These are phyloP conservation scores for Coniochaeta hoffmannii DNA, from an alignment of 2,329 filamentous ascomycete genomes.

Conservation along the genomic window DNA sequence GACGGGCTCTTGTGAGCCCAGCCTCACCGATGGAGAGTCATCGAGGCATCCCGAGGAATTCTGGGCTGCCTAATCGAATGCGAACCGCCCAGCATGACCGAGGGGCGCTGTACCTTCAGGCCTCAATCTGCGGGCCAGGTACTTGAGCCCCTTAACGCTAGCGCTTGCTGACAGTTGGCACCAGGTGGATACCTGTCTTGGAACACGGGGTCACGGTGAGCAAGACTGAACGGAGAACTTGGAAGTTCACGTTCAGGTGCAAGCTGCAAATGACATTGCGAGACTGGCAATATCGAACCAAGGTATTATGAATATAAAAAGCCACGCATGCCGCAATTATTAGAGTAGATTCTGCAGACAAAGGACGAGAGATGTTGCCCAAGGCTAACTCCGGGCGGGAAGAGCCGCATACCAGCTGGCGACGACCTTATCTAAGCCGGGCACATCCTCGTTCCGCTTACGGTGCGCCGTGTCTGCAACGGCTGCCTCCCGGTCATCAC, in stretches of 20 bases:
- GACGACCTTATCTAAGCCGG: neutral
- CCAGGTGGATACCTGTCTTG: neutral
- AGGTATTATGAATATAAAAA: neutral
- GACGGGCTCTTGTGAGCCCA: constrained; percentile 33
- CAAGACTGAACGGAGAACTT: neutral
- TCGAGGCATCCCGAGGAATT: neutral
- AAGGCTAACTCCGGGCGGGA: neutral
- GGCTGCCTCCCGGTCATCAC: too few relatives aligned
- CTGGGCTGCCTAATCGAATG: neutral
- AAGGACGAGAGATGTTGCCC: neutral
- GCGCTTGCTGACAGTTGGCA: neutral
- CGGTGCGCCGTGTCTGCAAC: neutral
- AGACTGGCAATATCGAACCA: neutral
- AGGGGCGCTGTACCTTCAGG: neutral
- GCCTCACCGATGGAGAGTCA: constrained; percentile 20
- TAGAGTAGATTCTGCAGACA: neutral
- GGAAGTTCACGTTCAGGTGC: neutral
- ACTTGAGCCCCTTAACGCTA: neutral
- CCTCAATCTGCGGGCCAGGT: neutral
- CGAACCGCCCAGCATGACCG: neutral
- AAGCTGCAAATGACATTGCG: neutral
- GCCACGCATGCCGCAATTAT: neutral
- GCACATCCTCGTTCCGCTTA: neutral
- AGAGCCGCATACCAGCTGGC: neutral
- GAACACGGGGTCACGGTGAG: neutral